phyloP scores from a whole-genome alignment of 495 filamentous ascomycete genomes.

The Sphaerosporella brunnea region DNA sequence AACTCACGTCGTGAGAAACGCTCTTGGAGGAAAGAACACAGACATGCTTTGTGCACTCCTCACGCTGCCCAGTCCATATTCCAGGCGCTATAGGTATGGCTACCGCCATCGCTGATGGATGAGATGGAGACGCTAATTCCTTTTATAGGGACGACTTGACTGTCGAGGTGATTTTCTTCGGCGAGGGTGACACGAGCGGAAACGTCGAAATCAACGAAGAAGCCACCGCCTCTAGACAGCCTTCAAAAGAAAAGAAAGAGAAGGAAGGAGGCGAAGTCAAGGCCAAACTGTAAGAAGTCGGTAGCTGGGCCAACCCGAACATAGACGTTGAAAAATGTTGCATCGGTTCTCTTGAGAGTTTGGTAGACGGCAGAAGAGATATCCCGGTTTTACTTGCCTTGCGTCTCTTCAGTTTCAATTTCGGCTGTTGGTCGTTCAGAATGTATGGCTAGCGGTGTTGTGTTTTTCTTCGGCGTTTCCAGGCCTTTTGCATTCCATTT shows the following conservation, averaged over 20 bases:
- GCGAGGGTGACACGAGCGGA: conserved; percentile 54
- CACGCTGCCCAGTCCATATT: conserved; percentile 79
- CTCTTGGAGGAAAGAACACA: conserved; percentile 77
- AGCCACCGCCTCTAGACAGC: conserved; percentile 45
- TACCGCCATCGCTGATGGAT: too few relatives aligned
- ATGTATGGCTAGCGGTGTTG: too few relatives aligned
- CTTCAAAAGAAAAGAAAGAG: conserved; percentile 1
- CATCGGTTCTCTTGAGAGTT: too few relatives aligned
- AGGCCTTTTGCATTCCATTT: too few relatives aligned
- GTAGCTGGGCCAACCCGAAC: not conserved
- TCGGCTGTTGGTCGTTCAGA: too few relatives aligned
- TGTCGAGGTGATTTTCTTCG: conserved; percentile 97
- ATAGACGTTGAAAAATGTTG: not conserved
- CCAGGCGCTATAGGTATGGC: conserved; percentile 66
- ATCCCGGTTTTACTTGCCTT: too few relatives aligned
- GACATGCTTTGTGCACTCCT: conserved; percentile 90
- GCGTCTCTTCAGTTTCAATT: too few relatives aligned
- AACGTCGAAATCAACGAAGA: conserved; percentile 69
- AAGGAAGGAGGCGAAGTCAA: conserved; percentile 29
- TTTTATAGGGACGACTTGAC: conserved; percentile 68
- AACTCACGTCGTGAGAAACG: conserved; percentile 89
- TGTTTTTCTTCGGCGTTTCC: too few relatives aligned
- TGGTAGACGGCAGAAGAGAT: too few relatives aligned
- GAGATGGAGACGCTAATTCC: too few relatives aligned
- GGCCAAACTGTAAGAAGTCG: conserved; percentile 37